phyloP scores from a whole-genome alignment of 176 grass and related monocot genomes.

The Lolium rigidum region DNA sequence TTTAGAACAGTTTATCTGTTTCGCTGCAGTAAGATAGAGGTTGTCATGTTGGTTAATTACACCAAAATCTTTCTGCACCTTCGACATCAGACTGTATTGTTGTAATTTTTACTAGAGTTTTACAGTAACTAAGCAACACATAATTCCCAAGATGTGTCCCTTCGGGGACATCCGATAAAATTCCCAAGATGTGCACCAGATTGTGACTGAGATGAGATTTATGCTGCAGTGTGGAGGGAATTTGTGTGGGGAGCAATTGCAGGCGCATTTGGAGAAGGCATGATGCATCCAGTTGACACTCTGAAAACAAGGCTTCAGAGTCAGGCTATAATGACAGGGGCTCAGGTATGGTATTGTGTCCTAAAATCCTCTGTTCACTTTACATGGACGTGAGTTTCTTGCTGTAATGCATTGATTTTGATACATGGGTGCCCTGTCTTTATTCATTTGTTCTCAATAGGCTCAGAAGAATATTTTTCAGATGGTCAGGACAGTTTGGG shows the following conservation, averaged over 20 bases:
- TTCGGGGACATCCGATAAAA: no score
- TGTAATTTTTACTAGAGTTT: conserved; percentile 20
- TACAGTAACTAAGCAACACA: not conserved
- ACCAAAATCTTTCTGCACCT: not conserved
- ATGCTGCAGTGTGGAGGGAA: not conserved
- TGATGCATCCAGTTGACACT: conserved; percentile 11
- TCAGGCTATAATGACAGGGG: conserved; percentile 1
- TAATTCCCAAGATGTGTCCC: not conserved
- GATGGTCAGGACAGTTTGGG: conserved; percentile 12
- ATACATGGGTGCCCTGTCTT: not conserved
- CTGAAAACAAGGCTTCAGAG: conserved; percentile 4
- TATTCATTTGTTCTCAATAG: not conserved
- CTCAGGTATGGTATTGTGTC: not conserved
- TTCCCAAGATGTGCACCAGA: not conserved
- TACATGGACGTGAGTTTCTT: not conserved
- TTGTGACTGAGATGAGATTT: not conserved
- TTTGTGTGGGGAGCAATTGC: not conserved
- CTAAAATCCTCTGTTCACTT: not conserved
- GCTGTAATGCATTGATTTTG: not conserved
- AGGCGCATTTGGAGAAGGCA: conserved; percentile 8
- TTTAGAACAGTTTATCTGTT: not conserved
- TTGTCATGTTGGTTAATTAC: not conserved
- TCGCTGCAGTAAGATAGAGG: not conserved
- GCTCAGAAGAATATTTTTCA: conserved; percentile 16
- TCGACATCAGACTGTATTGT: not conserved